Evolutionary conservation across 164 flowering plant genomes (phyloP).

Genomic region (Vitis cinerea): DNA sequence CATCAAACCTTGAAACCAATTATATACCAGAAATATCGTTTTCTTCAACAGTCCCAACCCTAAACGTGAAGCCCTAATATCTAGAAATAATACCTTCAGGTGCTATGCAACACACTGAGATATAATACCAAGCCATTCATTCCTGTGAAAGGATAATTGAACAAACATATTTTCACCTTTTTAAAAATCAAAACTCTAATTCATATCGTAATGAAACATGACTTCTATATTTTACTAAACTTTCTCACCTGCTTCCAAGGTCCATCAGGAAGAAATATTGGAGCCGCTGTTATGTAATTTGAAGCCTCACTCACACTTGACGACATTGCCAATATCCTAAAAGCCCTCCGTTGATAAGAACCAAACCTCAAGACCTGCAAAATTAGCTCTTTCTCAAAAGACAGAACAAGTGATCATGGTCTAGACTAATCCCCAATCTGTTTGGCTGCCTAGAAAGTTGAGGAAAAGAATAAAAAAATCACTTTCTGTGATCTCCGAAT

Average conservation of each 20-base stretch:
- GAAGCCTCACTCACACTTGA: slow-evolving; percentile 38
- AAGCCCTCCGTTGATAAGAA: slow-evolving; percentile 14
- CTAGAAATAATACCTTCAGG: too few relatives aligned
- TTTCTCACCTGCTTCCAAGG: slow-evolving; percentile 77
- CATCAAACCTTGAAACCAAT: not conserved
- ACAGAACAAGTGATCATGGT: not conserved
- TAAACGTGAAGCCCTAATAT: too few relatives aligned
- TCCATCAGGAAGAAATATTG: slow-evolving; percentile 85
- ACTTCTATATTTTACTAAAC: not conserved
- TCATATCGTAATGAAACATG: too few relatives aligned
- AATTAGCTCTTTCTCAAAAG: not conserved
- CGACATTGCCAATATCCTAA: slow-evolving; percentile 32
- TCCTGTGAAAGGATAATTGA: too few relatives aligned
- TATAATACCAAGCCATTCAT: too few relatives aligned
- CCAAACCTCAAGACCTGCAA: slow-evolving; percentile 27
- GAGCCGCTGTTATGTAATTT: slow-evolving; percentile 65
- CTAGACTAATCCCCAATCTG: not conserved
- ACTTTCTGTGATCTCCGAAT: too few relatives aligned
- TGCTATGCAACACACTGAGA: too few relatives aligned
- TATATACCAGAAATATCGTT: too few relatives aligned
- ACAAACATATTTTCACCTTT: too few relatives aligned
- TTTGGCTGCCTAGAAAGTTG: not conserved
- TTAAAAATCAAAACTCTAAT: too few relatives aligned
- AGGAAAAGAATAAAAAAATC: not conserved
- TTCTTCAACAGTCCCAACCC: too few relatives aligned